Base-by-base conservation (phyloP, 2,329 filamentous ascomycete genomes). In the Colletotrichum tropicale region DNA sequence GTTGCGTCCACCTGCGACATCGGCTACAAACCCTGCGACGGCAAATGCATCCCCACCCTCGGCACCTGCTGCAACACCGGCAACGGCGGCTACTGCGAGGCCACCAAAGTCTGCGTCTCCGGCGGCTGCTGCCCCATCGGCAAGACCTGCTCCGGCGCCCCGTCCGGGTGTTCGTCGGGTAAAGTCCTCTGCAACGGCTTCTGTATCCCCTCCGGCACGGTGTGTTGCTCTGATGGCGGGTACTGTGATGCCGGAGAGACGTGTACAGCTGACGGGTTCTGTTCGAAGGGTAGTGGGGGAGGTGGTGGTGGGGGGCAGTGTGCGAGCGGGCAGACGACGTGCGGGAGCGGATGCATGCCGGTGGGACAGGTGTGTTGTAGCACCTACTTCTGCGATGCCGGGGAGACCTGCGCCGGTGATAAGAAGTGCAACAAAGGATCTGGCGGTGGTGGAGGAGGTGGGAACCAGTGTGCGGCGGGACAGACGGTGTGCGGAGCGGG, bases 41-140 rank as follows among this genome's bases (percentile, higher is more conserved):
- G 55, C 16, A 71, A 77, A 26, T 86, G 84, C 70, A 83, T 85
- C 74, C 79, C 81, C 18, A n/a, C 76, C 10, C 70, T 67, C 10
- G 80, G 77, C 15, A 26, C 62, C n/a, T 86, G 84, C 78, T 85
- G 84, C 67, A 65, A 55, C 74, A 73, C 69, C 55, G 79, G 81
- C 62, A 74, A 75, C 18, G 81, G 82, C 38, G 72, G 79, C 16
- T 85, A 81, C 74, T 85, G 84, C 77, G 78, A 81, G 9, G n/a
- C 65, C 15, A 83, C 81, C 8, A 77, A 81, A 24, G 80, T 80
- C 73, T 85, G 84, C 70, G 74, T 78, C 43, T 8, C 58, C 4
- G 76, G 78, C 7, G 83, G 83, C n/a, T 85, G 84, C 78, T 85
- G 84, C 66, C 74, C 77, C 15, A 67, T 77, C n/a, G 84, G 84